Base-by-base conservation (phyloP, 2,329 filamentous ascomycete species). In the Xylariales sp. region DNA sequence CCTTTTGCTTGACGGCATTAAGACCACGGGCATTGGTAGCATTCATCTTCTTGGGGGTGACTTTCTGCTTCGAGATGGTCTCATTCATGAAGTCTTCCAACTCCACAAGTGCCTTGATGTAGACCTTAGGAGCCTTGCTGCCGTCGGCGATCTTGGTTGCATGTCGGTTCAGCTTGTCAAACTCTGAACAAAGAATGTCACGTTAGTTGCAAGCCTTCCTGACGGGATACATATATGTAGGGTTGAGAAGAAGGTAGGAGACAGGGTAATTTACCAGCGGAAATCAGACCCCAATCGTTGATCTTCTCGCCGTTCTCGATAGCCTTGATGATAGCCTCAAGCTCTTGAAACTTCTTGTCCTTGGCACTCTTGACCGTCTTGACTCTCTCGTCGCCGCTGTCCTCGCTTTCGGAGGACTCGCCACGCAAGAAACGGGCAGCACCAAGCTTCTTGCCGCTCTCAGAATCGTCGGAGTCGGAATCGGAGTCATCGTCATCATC, bases 231-330 rank as follows among this genome's bases (percentile, higher is more conserved):
- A 57, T 83, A 56, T 77, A n/a, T n/a, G n/a, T n/a, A n/a, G n/a
- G n/a, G n/a, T n/a, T n/a, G n/a, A n/a, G n/a, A n/a, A n/a, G n/a
- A n/a, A n/a, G n/a, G n/a, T n/a, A n/a, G n/a, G n/a, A n/a, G n/a
- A n/a, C n/a, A n/a, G n/a, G n/a, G n/a, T n/a, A n/a, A n/a, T n/a
- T n/a, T n/a, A 94, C 90, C 89, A 59, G 80, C 78, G 46, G 88
- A 87, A 52, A 97, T 94, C 47, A 91, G 83, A 50, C 85, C 86
- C 93, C 93, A 98, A 69, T 98, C 93, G 59, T 87, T 89, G 59
- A 97, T 98, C 76, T 95, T 97, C 66, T 93, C 77, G 45, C 88
- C 90, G 69, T 98, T 98, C 62, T 97, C 90, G 57, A 98, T 97
- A 58, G 85, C 70, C 63, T 85, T 85, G 57, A 97, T 86, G 29